These are phyloP conservation scores for Fusarium sp. DNA, from an alignment of 2,329 filamentous ascomycete genomes.

Conservation along the genomic window DNA sequence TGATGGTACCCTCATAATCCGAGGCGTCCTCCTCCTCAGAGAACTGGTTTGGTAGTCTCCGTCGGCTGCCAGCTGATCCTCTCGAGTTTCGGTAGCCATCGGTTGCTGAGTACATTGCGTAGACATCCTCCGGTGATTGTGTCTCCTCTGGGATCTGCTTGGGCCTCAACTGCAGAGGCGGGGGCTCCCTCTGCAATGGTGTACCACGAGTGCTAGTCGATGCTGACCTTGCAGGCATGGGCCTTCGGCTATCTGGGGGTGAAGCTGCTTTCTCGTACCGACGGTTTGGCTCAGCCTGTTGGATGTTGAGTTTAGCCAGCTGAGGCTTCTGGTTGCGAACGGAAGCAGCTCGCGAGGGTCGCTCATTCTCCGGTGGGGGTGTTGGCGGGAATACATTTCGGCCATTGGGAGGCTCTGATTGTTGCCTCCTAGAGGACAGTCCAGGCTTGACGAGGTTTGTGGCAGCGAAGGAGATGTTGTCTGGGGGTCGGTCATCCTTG, in stretches of 20 bases:
- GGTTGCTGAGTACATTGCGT: slow-evolving; percentile 68
- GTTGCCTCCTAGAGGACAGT: slow-evolving; percentile 81
- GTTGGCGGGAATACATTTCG: slow-evolving; percentile 95
- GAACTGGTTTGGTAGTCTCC: slow-evolving; percentile 66
- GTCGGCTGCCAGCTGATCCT: slow-evolving; percentile 51
- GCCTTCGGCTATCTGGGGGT: slow-evolving; percentile 54
- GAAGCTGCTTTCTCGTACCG: slow-evolving; percentile 68
- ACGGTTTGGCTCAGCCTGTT: slow-evolving; percentile 61
- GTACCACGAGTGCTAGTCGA: slow-evolving; percentile 57
- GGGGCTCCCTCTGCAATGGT: slow-evolving; percentile 55
- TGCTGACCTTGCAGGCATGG: slow-evolving; percentile 54
- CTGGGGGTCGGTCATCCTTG: slow-evolving; percentile 83
- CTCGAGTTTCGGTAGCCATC: slow-evolving; percentile 52
- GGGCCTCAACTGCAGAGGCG: slow-evolving; percentile 47
- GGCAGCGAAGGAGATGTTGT: slow-evolving; percentile 90
- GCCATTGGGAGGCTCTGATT: slow-evolving; percentile 83
- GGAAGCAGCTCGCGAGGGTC: slow-evolving; percentile 69
- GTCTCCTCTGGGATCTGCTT: slow-evolving; percentile 62
- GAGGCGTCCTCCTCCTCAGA: slow-evolving; percentile 87
- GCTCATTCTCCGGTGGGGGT: slow-evolving; percentile 92
- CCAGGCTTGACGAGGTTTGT: slow-evolving; percentile 93
- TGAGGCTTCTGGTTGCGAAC: slow-evolving; percentile 71
- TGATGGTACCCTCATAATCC: slow-evolving; percentile 73
- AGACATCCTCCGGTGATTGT: slow-evolving; percentile 75
- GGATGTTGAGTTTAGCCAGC: slow-evolving; percentile 73